Evolutionary conservation across 768 basidiomycete species (phyloP).

Genomic region (Coprinopsis cinerea): DNA sequence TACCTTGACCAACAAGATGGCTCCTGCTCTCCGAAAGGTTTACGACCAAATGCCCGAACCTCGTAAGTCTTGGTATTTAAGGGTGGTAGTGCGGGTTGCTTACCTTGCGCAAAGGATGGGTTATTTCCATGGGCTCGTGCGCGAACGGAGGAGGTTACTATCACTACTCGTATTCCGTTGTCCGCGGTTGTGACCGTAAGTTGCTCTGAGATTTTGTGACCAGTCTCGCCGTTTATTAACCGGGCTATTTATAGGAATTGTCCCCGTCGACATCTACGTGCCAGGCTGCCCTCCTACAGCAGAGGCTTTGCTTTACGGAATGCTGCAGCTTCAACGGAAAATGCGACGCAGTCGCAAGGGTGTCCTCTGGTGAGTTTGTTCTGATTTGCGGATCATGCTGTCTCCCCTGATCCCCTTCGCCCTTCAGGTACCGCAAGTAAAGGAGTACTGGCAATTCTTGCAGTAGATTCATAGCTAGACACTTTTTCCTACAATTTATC

Average conservation of each 20-base stretch:
- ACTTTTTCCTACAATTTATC: background rate
- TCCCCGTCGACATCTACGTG: constrained; percentile 97
- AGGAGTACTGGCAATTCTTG: background rate
- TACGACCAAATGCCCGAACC: constrained; percentile 99
- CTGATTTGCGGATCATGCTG: background rate
- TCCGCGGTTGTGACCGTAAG: constrained; percentile 94
- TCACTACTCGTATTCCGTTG: constrained; percentile 98
- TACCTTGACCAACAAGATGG: constrained; percentile 99
- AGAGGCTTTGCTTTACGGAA: constrained; percentile 94
- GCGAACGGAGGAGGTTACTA: constrained; percentile 98
- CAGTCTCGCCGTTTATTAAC: constrained; percentile 6
- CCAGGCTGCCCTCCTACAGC: constrained; percentile 94
- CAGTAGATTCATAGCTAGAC: constrained; percentile 4
- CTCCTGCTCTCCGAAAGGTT: constrained; percentile 92
- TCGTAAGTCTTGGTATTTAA: constrained; percentile 38
- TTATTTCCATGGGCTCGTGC: constrained; percentile 99
- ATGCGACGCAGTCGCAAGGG: constrained; percentile 86
- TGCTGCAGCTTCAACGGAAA: constrained; percentile 96
- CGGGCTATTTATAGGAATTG: constrained; percentile 59
- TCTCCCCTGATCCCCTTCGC: background rate
- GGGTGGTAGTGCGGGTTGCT: background rate
- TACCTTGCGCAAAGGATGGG: constrained; percentile 66
- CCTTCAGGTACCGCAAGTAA: constrained; percentile 53
- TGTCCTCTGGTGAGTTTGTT: constrained; percentile 66
- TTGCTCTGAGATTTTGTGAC: constrained; percentile 11